Evolutionary conservation across 2,329 filamentous ascomycete species (phyloP).

Genomic region (Helotiales sp.): DNA sequence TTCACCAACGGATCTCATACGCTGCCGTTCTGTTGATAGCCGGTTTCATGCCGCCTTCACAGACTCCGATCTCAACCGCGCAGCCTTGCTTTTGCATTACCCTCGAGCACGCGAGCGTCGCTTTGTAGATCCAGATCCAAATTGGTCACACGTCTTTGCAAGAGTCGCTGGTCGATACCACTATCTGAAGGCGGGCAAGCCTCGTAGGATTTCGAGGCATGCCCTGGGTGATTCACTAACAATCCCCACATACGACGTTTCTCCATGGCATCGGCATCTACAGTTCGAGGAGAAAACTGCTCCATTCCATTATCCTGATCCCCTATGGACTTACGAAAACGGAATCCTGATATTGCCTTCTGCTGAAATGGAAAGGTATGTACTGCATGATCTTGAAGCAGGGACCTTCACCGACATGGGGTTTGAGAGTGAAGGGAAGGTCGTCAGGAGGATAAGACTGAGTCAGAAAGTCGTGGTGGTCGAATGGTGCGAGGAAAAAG

Average conservation of each 20-base stretch:
- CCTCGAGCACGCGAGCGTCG: slow-evolving; percentile 54
- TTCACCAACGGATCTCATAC: slow-evolving; percentile 48
- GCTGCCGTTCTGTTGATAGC: slow-evolving; percentile 52
- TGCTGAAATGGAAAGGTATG: slow-evolving; percentile 35
- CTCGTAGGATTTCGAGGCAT: slow-evolving; percentile 47
- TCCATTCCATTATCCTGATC: slow-evolving; percentile 47
- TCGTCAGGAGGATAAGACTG: slow-evolving; percentile 55
- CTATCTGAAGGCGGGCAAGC: slow-evolving; percentile 48
- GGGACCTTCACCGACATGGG: slow-evolving; percentile 46
- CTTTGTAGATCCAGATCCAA: slow-evolving; percentile 14
- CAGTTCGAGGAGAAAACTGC: slow-evolving; percentile 41
- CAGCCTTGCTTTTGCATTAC: slow-evolving; percentile 51
- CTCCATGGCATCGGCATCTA: slow-evolving; percentile 48
- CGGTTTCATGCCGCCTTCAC: slow-evolving; percentile 51
- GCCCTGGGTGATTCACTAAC: slow-evolving; percentile 39
- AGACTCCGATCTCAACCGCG: slow-evolving; percentile 45
- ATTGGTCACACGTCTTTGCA: slow-evolving; percentile 48
- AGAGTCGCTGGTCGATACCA: slow-evolving; percentile 54
- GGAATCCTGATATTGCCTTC: slow-evolving; percentile 56
- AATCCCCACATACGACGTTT: slow-evolving; percentile 37
- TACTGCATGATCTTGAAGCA: slow-evolving; percentile 51
- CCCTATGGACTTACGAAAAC: slow-evolving; percentile 54
- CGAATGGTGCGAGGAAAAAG: slow-evolving; percentile 59
- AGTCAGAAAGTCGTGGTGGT: slow-evolving; percentile 55
- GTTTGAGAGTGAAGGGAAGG: slow-evolving; percentile 49